A percentile compares a stretch with the other conserved stretches of the same genome.
Evolutionary conservation across 2,329 filamentous ascomycete species (phyloP).

Genomic region (Exutisphaerella laricina): DNA sequence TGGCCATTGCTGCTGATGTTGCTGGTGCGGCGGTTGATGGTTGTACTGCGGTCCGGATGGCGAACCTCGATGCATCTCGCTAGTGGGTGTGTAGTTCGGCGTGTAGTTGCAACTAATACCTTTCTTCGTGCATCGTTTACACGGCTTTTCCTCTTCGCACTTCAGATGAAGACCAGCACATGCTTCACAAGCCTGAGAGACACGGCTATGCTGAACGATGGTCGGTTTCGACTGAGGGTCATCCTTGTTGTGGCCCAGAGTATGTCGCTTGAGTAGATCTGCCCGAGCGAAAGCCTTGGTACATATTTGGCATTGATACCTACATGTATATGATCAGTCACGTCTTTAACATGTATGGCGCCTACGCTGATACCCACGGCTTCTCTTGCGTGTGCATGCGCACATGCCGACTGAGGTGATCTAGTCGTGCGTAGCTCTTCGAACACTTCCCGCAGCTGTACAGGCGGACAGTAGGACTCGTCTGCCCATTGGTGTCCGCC

Average conservation of each 20-base stretch:
- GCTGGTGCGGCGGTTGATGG: conserved; percentile 11
- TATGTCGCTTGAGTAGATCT: conserved; percentile 49
- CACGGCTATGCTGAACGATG: conserved; percentile 35
- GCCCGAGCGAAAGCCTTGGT: conserved; percentile 45
- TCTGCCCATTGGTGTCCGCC: not conserved
- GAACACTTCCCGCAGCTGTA: conserved; percentile 51
- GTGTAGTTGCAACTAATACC: conserved; percentile 41
- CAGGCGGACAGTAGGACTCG: conserved; percentile 18
- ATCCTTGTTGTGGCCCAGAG: conserved; percentile 39
- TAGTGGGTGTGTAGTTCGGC: conserved; percentile 19
- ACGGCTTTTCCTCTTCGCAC: conserved; percentile 52
- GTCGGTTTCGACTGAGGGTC: conserved; percentile 28
- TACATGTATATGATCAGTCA: not conserved
- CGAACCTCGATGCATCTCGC: conserved; percentile 19
- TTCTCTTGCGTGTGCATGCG: conserved; percentile 45
- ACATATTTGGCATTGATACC: conserved; percentile 38
- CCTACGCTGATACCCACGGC: conserved; percentile 31
- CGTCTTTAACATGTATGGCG: conserved; percentile 3
- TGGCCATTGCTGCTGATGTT: conserved; percentile 21
- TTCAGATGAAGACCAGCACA: conserved; percentile 50
- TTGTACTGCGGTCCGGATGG: too few relatives aligned
- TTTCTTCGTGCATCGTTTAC: conserved; percentile 47
- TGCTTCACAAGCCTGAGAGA: conserved; percentile 48
- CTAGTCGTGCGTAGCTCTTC: conserved; percentile 48
- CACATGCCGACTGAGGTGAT: conserved; percentile 51